These are phyloP conservation scores for Paramecium pentaurelia DNA, from an alignment of 73 alveolate genomes.

Conservation along the genomic window DNA sequence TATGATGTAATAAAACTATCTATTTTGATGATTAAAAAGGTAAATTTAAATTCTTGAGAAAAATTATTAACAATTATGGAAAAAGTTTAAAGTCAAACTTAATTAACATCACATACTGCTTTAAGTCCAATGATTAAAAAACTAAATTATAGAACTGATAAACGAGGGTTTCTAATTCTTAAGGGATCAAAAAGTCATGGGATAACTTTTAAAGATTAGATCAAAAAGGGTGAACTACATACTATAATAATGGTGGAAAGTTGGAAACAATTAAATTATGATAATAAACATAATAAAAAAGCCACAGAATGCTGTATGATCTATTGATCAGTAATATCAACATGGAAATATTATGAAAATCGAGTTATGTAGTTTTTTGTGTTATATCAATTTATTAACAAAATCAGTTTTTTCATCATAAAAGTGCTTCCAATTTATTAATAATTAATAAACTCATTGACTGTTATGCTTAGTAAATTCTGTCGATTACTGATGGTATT, in stretches of 20 bases:
- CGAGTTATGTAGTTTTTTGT: neutral
- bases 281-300: neutral
- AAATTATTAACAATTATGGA: neutral
- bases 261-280: neutral
- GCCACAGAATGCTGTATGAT: neutral
- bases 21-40: neutral
- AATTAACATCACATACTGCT: neutral
- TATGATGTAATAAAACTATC: neutral
- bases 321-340: neutral
- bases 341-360: neutral
- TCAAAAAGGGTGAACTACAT: neutral
- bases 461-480: neutral
- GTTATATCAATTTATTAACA: neutral
- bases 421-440: neutral
- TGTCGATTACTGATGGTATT: neutral
- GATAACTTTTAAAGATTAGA: neutral
- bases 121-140: neutral
- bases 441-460: neutral
- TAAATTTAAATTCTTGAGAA: neutral
- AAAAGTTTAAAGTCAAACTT: neutral
- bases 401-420: conserved; percentile 7
- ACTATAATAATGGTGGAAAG: neutral
- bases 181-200: neutral
- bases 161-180: neutral
- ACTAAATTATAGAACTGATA: neutral